Base-by-base conservation (phyloP, 2,329 filamentous ascomycete species). In the Beauveria bassiana region DNA sequence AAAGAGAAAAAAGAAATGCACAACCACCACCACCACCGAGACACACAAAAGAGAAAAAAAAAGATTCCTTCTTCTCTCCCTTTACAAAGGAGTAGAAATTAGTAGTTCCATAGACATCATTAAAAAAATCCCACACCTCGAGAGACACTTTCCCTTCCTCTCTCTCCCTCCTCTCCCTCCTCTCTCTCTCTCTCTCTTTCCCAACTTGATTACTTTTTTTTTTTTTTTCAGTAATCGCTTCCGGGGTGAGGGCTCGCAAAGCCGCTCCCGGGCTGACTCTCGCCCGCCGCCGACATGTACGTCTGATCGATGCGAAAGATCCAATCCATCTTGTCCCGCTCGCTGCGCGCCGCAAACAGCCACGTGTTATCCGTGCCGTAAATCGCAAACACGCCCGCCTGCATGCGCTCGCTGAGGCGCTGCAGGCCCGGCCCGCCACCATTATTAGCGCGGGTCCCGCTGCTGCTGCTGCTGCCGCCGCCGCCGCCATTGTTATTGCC, bases 361-460 rank as follows among this genome's bases (percentile, higher is more conserved):
- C 93, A 99, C 38, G 93, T 96, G 74, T 97, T 97, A 73, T 95
- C 89, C 63, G 89, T 90, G 47, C 91, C 93, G 71, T 98, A 99
- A 56, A 99, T 85, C 14, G 95, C 95, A 80, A 96, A 99, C 46
- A 98, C 90, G 66, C 89, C 88, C 4, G 86, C 82, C 68, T 85
- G 82, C 73, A 82, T 77, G 73, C 85, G 73, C 69, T 84, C 81
- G 70, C 79, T 84, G 28, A 86, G 75, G 28, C 80, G 77, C 62
- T 79, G 78, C 6, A 86, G 74, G 6, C 81, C 81, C 38, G 72
- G 72, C 34, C 72, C 61, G 51, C 64, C 62, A 38, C 34, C 34
- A 38, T 38, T 38, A 38, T 38, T 38, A 38, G 34, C 34, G 5
- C 34, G 12, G 34, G 34, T 16, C 34, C 34, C 34, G 42, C 67